Evolutionary conservation across 108 stramenopile genomes (phyloP).

Genomic region (Aurantiochytrium sp.): DNA sequence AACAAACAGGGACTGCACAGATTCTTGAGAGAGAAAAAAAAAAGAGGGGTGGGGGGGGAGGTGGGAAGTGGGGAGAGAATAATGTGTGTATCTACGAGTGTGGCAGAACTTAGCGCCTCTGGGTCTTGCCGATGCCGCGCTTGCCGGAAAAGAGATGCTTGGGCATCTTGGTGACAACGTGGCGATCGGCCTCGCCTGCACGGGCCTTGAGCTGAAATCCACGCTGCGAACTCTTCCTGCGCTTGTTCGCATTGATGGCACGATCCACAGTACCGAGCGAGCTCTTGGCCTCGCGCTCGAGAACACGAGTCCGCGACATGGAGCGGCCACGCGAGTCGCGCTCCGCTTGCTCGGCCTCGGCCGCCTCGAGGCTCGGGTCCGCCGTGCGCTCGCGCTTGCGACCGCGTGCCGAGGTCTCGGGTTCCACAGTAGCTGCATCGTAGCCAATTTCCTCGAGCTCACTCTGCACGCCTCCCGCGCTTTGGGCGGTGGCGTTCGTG

Average conservation of each 20-base stretch:
- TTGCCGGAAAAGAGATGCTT: slow-evolving; percentile 54
- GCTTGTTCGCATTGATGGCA: slow-evolving; percentile 28
- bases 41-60: not conserved
- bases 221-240: not conserved
- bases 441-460: slow-evolving; percentile 20
- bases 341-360: not conserved
- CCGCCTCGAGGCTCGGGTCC: not conserved
- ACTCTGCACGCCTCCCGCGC: not conserved
- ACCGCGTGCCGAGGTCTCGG: not conserved
- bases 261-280: not conserved
- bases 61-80: too few relatives aligned
- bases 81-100: too few relatives aligned
- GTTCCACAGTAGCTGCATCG: not conserved
- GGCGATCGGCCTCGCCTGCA: slow-evolving; percentile 49
- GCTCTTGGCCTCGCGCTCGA: not conserved
- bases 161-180: slow-evolving; percentile 36
- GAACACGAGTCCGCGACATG: not conserved
- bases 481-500: not conserved
- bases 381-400: slow-evolving; percentile 21
- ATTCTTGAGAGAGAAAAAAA: not conserved
- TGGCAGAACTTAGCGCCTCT: slow-evolving; percentile 26
- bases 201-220: slow-evolving; percentile 13
- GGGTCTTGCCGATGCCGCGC: slow-evolving; percentile 41
- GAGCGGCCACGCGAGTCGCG: not conserved
- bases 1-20: too few relatives aligned